Conservation (phyloP, 2,329 filamentous ascomycete species). For the Alternaria arborescens region DNA sequence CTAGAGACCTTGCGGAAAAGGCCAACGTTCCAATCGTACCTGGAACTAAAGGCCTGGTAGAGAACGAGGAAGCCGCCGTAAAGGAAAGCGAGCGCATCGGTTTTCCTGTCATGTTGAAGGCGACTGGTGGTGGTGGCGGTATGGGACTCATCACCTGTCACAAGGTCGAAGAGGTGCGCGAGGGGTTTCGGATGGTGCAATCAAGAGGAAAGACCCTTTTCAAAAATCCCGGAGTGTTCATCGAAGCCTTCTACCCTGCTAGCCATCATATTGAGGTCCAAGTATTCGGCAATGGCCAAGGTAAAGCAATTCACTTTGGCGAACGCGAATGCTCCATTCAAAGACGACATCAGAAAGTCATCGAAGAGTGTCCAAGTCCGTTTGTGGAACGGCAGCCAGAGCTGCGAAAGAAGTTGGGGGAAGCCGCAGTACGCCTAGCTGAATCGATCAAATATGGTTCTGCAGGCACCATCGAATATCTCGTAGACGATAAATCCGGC, state of each 20-base stretch:
- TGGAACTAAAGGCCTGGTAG: conserved; percentile 62
- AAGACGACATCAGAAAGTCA: conserved; percentile 86
- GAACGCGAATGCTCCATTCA: conserved; percentile 91
- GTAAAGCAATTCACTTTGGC: conserved; percentile 81
- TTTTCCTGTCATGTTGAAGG: conserved; percentile 66
- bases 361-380: conserved; percentile 88
- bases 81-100: conserved; percentile 60
- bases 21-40: conserved; percentile 65
- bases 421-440: conserved; percentile 74
- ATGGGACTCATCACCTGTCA: conserved; percentile 56
- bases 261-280: conserved; percentile 83
- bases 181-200: conserved; percentile 58
- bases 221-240: conserved; percentile 53
- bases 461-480: conserved; percentile 89
- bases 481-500: conserved; percentile 82
- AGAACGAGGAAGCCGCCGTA: conserved; percentile 16
- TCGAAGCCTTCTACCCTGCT: conserved; percentile 51
- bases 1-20: conserved; percentile 61
- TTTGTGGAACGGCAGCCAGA: conserved; percentile 60
- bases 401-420: conserved; percentile 70
- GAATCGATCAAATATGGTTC: conserved; percentile 74
- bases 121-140: conserved; percentile 67
- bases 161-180: conserved; percentile 46
- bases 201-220: conserved; percentile 56
- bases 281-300: conserved; percentile 83